Evolutionary conservation across 441 rosid genomes (phyloP), one percentile per base, ranked within the genome.

Genomic region (Croton laevigatus): DNA sequence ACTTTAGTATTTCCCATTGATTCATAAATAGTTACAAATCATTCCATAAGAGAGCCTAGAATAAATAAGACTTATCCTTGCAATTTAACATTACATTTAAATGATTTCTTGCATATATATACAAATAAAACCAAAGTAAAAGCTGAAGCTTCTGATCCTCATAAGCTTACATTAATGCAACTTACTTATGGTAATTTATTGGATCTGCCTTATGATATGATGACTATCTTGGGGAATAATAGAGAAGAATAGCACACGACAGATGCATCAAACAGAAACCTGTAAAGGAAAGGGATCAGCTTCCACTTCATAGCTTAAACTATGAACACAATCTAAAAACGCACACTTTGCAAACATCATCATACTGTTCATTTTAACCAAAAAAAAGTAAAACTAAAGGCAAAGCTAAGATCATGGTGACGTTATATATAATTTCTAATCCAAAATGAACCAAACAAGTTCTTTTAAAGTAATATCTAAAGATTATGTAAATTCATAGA

Each of bases 211-310:
- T 36, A 59, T 27, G 32, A 27, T 36, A 59, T 27, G 32, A 27
- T 27, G 32, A 27, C 32, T 27, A 27, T 27, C 32, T 27, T 27
- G 32, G 32, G 32, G 10, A 20, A 7, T 13, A 17, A 17, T n/a
- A 37, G 4, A 10, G 52, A 60, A 16, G 20, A 49, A 63, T 19
- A 36, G 38, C 13, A 53, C 14, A 34, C 63, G 8, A 55, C 73
- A 9, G 14, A 68, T 20, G 4, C 62, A 20, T 55, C 46, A 48
- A 32, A 65, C 3, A 44, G 44, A 68, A 52, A 66, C 82, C 73
- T 68, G n/a, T 27, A 52, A 68, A 40, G 40, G 52, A 4, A 27
- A 57, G 32, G 1, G 11, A 11, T 68, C 3, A 66, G 62, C 7
- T 17, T 22, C 0, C 22, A 36, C 14, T 9, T 27, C 32, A 27